Base-by-base conservation (phyloP, 73 alveolate genomes). In the Paramecium octaurelia region DNA sequence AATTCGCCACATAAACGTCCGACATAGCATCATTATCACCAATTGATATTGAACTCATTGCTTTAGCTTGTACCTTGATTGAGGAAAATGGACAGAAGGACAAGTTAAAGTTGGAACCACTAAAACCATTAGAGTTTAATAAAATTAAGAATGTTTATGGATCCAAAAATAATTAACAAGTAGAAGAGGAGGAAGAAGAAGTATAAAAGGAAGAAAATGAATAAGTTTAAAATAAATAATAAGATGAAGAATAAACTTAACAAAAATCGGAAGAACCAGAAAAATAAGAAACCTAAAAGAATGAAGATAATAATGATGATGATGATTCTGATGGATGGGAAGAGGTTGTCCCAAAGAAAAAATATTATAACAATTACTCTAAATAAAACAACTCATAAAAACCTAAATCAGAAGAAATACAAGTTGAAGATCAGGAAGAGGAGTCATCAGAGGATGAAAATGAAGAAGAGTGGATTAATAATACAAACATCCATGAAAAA, bases 381-480 rank as follows among this genome's bases (percentile, higher is more conserved):
- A 54, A 54, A 54, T 54, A 1, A n/a, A 54, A 54, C 18, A 16
- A 1, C 18, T 54, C 34, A 54, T 18, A 18, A 20, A 4, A 54
- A 64, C 20, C 71, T 64, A 40, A 40, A 68, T 21, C 29, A n/a
- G 44, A 16, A 18, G 85, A 88, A 59, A n/a, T 70, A 42, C 23
- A 89, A 44, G 69, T 40, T 31, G 94, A 89, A 43, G 84, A 69
- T 18, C 3, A 54, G 35, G 10, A 44, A 6, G 94, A 89, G n/a
- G 90, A 68, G 9, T 77, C 86, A 64, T 64, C 84, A 1, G 84
- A 64, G 10, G 84, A 64, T 44, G 94, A 89, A 20, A 88, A 89
- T 89, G 94, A 73, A 6, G 94, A 89, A 89, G 94, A 88, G 20
- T 89, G 94, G 94, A 89, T 89, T 23, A 89, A 68, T 46, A 44